A percentile compares a stretch with the other conserved stretches of the same genome.
These are phyloP conservation scores for Rhizoclosmatium globosum DNA, from an alignment of 192 early-diverging fungal species.

Conservation along the genomic window DNA sequence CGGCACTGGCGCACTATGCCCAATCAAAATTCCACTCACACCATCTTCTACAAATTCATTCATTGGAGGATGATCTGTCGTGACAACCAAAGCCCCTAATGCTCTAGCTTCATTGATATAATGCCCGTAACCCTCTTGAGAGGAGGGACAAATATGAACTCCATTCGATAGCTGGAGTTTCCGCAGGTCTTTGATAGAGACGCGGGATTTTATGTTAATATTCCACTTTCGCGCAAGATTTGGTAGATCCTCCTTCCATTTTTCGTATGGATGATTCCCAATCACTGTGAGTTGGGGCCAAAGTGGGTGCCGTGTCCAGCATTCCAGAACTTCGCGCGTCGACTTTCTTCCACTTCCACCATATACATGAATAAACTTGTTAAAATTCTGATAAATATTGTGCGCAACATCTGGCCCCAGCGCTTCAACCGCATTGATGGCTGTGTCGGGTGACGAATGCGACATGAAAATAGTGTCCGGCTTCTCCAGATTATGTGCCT, in stretches of 20 bases:
- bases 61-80: slow-evolving; percentile 26
- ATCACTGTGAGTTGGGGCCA: slow-evolving; percentile 25
- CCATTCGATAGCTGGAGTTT: background rate
- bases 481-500: background rate
- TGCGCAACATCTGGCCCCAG: background rate
- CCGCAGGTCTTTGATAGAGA: background rate
- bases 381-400: slow-evolving; percentile 5
- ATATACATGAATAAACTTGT: slow-evolving; percentile 9
- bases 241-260: background rate
- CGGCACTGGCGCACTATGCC: background rate
- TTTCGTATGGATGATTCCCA: background rate
- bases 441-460: background rate
- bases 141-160: slow-evolving; percentile 22
- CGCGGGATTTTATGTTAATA: background rate
- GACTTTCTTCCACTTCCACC: slow-evolving; percentile 8
- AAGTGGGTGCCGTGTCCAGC: slow-evolving; percentile 13
- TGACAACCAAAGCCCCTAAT: slow-evolving; percentile 14
- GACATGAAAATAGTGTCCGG: background rate
- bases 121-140: slow-evolving; percentile 33
- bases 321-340: slow-evolving; percentile 16
- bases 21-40: slow-evolving; percentile 5
- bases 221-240: background rate
- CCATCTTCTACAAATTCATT: slow-evolving; percentile 33
- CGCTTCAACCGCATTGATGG: background rate
- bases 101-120: slow-evolving; percentile 31